Conservation (phyloP, 192 early-diverging fungal genomes). For the Umbelopsis isabellina region DNA sequence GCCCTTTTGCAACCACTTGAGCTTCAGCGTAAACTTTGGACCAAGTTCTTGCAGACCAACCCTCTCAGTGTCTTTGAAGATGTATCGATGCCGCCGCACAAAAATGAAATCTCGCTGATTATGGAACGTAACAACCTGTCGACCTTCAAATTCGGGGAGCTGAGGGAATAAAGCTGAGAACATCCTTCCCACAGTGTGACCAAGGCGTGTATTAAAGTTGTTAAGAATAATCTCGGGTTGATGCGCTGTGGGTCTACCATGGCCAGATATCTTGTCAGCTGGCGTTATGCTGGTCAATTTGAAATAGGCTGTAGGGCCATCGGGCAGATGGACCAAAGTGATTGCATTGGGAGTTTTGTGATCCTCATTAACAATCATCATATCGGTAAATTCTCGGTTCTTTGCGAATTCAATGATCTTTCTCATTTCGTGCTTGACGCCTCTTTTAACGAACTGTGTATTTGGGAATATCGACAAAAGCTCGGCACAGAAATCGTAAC, state of each 20-base stretch:
- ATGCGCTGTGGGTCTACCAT: conserved; percentile 78
- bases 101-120: conserved; percentile 99
- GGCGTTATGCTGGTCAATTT: conserved; percentile 83
- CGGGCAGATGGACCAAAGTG: conserved; percentile 92
- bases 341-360: conserved; percentile 86
- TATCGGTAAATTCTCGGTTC: conserved; percentile 90
- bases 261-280: conserved; percentile 73
- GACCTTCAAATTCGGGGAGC: conserved; percentile 92
- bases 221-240: conserved; percentile 97
- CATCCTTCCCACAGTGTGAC: conserved; percentile 95
- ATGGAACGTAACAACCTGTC: conserved; percentile 95
- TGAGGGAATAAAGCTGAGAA: conserved; percentile 97
- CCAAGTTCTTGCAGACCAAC: conserved; percentile 95
- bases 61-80: conserved; percentile 80
- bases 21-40: conserved; percentile 92
- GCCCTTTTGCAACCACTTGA: conserved; percentile 95
- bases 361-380: conserved; percentile 95
- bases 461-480: conserved; percentile 90
- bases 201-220: conserved; percentile 95
- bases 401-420: conserved; percentile 90
- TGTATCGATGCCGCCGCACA: conserved; percentile 93
- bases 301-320: conserved; percentile 97
- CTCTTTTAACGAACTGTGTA: conserved; percentile 86
- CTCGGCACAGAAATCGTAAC: conserved; percentile 89
- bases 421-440: conserved; percentile 83